Evolutionary conservation across 371 early-diverging fungal species (phyloP).

Genomic region (Zancudomyces culisetae): DNA sequence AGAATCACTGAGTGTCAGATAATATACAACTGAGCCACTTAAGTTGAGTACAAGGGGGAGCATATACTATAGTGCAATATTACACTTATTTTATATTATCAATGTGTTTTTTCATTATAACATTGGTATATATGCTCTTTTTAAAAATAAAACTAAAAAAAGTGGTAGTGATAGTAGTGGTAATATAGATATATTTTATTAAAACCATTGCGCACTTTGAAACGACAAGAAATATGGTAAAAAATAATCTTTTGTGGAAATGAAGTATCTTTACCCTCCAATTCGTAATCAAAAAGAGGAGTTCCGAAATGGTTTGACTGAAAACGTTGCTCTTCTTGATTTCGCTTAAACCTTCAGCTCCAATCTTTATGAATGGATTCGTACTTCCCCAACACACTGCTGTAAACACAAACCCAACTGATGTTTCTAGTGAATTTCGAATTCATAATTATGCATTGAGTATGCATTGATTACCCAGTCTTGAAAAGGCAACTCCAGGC

Average conservation of each 20-base stretch:
- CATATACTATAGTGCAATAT: slow-evolving; percentile 35
- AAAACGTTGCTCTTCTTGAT: slow-evolving; percentile 36
- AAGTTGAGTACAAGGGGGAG: slow-evolving; percentile 69
- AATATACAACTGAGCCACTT: slow-evolving; percentile 75
- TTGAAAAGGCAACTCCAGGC: too few species aligned
- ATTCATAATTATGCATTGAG: too few species aligned
- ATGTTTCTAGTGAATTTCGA: slow-evolving; percentile 20
- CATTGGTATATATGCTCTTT: too few species aligned
- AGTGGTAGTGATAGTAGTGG: too few species aligned
- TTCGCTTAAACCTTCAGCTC: slow-evolving; percentile 54
- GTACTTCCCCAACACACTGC: slow-evolving; percentile 90
- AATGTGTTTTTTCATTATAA: too few species aligned
- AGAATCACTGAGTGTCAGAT: slow-evolving; percentile 68
- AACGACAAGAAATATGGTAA: too few species aligned
- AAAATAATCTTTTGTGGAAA: too few species aligned
- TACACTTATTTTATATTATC: too few species aligned
- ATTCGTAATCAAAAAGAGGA: slow-evolving; percentile 55
- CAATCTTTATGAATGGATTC: slow-evolving; percentile 83
- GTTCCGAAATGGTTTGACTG: slow-evolving; percentile 41
- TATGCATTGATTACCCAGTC: too few species aligned
- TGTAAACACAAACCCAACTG: slow-evolving; percentile 35
- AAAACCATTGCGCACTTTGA: too few species aligned
- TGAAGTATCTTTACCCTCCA: slow-evolving; percentile 46
- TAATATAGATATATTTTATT: too few species aligned
- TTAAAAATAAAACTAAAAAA: too few species aligned